Conservation (phyloP, 768 basidiomycete species). For the Trametes punicea region DNA sequence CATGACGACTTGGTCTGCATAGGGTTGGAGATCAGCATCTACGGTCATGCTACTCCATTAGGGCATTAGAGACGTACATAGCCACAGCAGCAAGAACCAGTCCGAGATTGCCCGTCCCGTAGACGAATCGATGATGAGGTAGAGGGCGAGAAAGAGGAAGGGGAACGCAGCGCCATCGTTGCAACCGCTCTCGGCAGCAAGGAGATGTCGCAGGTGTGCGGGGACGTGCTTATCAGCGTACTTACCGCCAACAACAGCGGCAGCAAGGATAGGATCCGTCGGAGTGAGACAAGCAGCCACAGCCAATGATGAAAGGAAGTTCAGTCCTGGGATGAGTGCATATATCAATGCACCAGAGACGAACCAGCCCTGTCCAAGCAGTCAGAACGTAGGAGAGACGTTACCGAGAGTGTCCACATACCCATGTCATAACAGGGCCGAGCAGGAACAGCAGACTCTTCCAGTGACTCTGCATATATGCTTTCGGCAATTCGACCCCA, state of each 20-base stretch:
- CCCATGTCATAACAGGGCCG: slow-evolving; percentile 81
- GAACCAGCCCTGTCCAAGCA: slow-evolving; percentile 76
- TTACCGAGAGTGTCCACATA: slow-evolving; percentile 37
- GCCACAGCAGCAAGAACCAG: slow-evolving; percentile 87
- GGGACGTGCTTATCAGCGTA: slow-evolving; percentile 98
- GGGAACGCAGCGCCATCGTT: slow-evolving; percentile 98
- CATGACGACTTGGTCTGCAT: slow-evolving; percentile 73
- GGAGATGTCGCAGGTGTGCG: slow-evolving; percentile 65
- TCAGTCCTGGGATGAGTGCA: slow-evolving; percentile 84
- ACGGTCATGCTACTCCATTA: background rate
- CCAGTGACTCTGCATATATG: slow-evolving; percentile 94
- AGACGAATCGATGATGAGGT: slow-evolving; percentile 68
- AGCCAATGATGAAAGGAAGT: slow-evolving; percentile 85
- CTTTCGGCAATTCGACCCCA: slow-evolving; percentile 95
- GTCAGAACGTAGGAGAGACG: background rate
- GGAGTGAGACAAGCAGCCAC: slow-evolving; percentile 92
- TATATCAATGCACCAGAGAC: slow-evolving; percentile 89
- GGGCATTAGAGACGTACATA: slow-evolving; percentile 52
- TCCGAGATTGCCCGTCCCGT: slow-evolving; percentile 68
- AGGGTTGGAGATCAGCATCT: slow-evolving; percentile 1
- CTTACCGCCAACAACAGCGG: slow-evolving; percentile 91
- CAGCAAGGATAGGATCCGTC: slow-evolving; percentile 92
- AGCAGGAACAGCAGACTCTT: slow-evolving; percentile 82
- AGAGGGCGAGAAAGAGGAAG: slow-evolving; percentile 87
- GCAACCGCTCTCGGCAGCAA: slow-evolving; percentile 80